Evolutionary conservation across 768 basidiomycete species (phyloP), one percentile per base, ranked within the genome.

Genomic region (Hericium erinaceus): DNA sequence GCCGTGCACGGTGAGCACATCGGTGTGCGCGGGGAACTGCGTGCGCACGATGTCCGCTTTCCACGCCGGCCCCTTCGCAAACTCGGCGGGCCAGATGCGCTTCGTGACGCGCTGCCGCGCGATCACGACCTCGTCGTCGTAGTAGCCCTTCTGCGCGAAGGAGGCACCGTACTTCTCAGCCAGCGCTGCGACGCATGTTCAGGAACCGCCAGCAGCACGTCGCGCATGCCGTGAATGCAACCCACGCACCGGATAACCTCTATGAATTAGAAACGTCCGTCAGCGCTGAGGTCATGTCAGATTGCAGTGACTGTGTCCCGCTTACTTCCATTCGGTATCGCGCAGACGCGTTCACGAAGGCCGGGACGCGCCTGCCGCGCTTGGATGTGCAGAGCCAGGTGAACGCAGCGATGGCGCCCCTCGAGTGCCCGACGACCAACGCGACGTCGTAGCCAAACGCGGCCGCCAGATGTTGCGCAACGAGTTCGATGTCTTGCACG

Each of bases 1-100:
- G n/a, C 90, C 91, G 57, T 92, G 91, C 50, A 91, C 65, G 2
- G 84, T 88, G 48, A 93, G 71, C n/a, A 87, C 89, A 67, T 91
- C 79, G 8, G 77, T 75, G 2, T 70, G 59, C 13, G 69, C 60
- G 22, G 91, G 90, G 64, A 92, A 92, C 5, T 74, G 67, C 52
- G 80, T 77, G 82, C 84, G 85, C 26, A 90, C 82, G 33, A 84
- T 70, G 1, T 80, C 80, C 11, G 83, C 80, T 64, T 92, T 81
- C 80, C 84, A 87, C 20, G 66, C 72, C n/a, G 78, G 75, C 67
- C 90, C 91, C 8, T 69, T 68, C 38, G 83, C 75, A 22, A 92
- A 61, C 61, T 89, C 84, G 39, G 78, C 75, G 2, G 82, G 81
- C 52, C 76, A 76, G 50, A 89, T 75, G 59, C 70, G 78, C 16